These are phyloP conservation scores for Ruellia speciosa DNA, from an alignment of 305 asterid species.

Conservation along the genomic window DNA sequence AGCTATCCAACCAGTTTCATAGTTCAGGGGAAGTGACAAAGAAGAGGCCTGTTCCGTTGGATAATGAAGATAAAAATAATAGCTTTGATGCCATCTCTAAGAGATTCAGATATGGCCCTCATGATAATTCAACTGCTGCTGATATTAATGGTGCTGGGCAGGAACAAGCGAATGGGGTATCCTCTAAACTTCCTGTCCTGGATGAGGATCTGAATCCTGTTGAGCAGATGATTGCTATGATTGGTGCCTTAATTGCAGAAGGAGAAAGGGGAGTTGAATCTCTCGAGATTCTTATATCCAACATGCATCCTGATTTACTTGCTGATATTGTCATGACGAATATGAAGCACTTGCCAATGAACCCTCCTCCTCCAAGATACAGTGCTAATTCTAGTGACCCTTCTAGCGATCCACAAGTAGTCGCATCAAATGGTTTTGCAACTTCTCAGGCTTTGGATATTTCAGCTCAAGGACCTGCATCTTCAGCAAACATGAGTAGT, in stretches of 20 bases:
- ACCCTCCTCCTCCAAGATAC: constrained; percentile 42
- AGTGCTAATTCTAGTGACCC: constrained; percentile 36
- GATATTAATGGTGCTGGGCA: constrained; percentile 43
- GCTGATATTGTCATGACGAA: constrained; percentile 95
- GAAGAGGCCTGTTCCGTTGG: constrained; percentile 58
- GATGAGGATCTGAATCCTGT: constrained; percentile 61
- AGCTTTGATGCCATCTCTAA: constrained; percentile 41
- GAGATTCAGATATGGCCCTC: constrained; percentile 53
- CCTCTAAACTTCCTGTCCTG: constrained; percentile 41
- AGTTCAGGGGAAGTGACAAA: constrained; percentile 47
- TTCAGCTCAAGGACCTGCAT: constrained; percentile 39
- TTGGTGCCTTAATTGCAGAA: constrained; percentile 92
- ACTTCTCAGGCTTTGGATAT: constrained; percentile 38
- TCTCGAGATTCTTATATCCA: constrained; percentile 76
- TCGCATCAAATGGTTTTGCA: constrained; percentile 50
- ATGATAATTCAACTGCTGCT: constrained; percentile 30
- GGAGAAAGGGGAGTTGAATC: constrained; percentile 92
- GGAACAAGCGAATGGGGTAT: constrained; percentile 52
- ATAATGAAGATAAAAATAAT: constrained; percentile 48
- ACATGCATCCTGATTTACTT: constrained; percentile 84
- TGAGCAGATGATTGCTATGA: constrained; percentile 87
- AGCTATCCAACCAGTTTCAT: constrained; percentile 40
- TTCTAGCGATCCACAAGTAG: constrained; percentile 37
- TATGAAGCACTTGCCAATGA: constrained; percentile 86
- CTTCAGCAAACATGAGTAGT: constrained; percentile 33